Evolutionary conservation across 2,329 filamentous ascomycete genomes (phyloP), one percentile per base, ranked within the genome.

Genomic region (Fusarium nisikadoi): DNA sequence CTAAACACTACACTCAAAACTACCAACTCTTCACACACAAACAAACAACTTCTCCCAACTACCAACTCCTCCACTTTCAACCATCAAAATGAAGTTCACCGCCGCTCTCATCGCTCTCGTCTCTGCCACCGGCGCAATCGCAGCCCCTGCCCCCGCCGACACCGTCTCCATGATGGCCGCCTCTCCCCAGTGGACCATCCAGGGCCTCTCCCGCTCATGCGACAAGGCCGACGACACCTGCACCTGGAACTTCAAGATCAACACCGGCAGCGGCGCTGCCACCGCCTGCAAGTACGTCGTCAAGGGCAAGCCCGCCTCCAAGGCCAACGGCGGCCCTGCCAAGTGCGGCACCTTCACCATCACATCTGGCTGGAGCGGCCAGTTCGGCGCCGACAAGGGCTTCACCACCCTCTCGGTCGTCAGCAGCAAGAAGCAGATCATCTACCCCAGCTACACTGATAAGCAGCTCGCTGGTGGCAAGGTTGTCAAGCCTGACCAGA

Each of bases 361-460:
- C 75, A 86, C 84, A 56, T 84, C 84, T 12, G 84, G 85, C 80
- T 89, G 87, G 87, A 86, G 83, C 73, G 86, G 83, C 72, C 84
- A 88, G 75, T 89, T 89, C 72, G 87, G 86, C 49, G 54, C 79
- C 20, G 82, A 76, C 66, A 81, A 85, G 33, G 87, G 86, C 72
- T 89, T 88, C 81, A 88, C 86, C 27, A 87, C 85, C 42, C 77
- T 89, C 27, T 80, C 84, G 49, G 83, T 89, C 61, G 82, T 84
- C 78, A 79, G 81, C 72, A 71, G 68, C 65, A 76, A 80, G 69
- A 80, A 78, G 63, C 79, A 82, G 63, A 88, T 89, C 62, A 76
- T 83, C 65, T 89, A 81, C 79, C 86, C 87, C 31, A 80, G 83
- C 43, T 89, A 88, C 77, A 86, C 82, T 72, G 87, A 89, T 73